A percentile compares a stretch with the other conserved stretches of the same genome.
Evolutionary conservation across 257 asterid genomes (phyloP).

Genomic region (Solanum medicagineum): DNA sequence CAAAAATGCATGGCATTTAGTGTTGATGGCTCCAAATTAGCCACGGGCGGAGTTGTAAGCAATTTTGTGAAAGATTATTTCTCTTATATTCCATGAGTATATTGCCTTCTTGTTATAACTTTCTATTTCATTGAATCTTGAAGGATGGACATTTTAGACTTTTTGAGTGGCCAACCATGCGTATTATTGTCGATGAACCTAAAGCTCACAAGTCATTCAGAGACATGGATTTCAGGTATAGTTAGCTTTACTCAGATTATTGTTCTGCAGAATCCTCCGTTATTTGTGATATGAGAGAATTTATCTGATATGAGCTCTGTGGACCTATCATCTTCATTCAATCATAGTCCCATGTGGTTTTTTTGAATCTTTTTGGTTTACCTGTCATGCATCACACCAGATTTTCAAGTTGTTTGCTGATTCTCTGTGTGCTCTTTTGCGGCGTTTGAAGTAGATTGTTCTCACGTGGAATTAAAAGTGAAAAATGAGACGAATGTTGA

Average conservation of each 20-base stretch:
- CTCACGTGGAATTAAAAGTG: not conserved
- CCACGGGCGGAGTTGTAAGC: conserved; percentile 91
- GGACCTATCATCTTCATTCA: not conserved
- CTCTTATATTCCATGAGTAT: not conserved
- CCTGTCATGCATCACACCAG: not conserved
- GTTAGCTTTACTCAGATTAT: not conserved
- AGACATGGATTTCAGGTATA: conserved; percentile 94
- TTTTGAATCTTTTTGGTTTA: not conserved
- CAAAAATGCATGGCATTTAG: conserved; percentile 91
- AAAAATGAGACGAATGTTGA: not conserved
- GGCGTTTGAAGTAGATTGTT: not conserved
- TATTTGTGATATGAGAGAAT: not conserved
- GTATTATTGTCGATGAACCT: conserved; percentile 63
- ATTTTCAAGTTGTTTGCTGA: not conserved
- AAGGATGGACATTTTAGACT: conserved; percentile 93
- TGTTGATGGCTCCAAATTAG: conserved; percentile 80
- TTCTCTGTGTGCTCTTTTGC: not conserved
- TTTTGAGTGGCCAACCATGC: conserved; percentile 87
- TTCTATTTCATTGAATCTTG: conserved; percentile 3
- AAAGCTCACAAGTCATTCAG: conserved; percentile 92
- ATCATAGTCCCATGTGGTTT: not conserved
- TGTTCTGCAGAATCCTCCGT: not conserved
- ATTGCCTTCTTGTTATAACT: not conserved
- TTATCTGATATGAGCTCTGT: not conserved
- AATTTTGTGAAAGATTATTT: conserved; percentile 1